Percentiles rank a stretch among this genome's conserved stretches.
These are phyloP conservation scores for Ulmus americana DNA, from an alignment of 331 rosid genomes.

Conservation along the genomic window DNA sequence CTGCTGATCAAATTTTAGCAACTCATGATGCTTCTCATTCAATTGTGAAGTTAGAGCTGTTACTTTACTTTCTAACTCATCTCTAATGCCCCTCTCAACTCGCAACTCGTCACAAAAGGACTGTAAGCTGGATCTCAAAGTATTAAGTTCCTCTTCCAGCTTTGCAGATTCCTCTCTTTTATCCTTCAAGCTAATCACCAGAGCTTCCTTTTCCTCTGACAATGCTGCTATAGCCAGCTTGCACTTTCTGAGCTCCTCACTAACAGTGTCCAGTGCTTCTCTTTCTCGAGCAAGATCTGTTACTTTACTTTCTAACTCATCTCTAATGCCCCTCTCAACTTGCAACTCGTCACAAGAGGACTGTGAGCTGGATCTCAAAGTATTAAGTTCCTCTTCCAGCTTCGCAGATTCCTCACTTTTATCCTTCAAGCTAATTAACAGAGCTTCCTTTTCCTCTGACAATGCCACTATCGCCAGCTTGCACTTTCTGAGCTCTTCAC, in stretches of 20 bases:
- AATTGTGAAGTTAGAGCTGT: slow-evolving; percentile 52
- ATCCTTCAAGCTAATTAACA: slow-evolving; percentile 44
- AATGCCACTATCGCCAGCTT: slow-evolving; percentile 41
- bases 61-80: slow-evolving; percentile 45
- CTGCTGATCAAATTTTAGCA: slow-evolving; percentile 51
- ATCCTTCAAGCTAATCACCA: slow-evolving; percentile 43
- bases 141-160: slow-evolving; percentile 47
- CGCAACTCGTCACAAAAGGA: slow-evolving; percentile 45
- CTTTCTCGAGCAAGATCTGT: slow-evolving; percentile 58
- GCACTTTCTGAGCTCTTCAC: slow-evolving; percentile 46
- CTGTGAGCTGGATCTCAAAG: slow-evolving; percentile 8
- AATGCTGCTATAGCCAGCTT: slow-evolving; percentile 42
- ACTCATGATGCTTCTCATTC: slow-evolving; percentile 51
- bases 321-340: slow-evolving; percentile 42
- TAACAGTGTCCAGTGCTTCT: slow-evolving; percentile 36
- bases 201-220: slow-evolving; percentile 50
- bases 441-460: slow-evolving; percentile 48
- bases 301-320: no score
- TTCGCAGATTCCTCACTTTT: slow-evolving; percentile 47
- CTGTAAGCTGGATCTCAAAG: slow-evolving; percentile 38
- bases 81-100: slow-evolving; percentile 40
- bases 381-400: slow-evolving; percentile 41
- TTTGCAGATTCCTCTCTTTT: slow-evolving; percentile 51
- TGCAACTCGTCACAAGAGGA: slow-evolving; percentile 29
- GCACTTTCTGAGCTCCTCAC: slow-evolving; percentile 50